These are phyloP conservation scores for Coemansia aciculifera DNA, from an alignment of 192 early-diverging fungal genomes.

Conservation along the genomic window DNA sequence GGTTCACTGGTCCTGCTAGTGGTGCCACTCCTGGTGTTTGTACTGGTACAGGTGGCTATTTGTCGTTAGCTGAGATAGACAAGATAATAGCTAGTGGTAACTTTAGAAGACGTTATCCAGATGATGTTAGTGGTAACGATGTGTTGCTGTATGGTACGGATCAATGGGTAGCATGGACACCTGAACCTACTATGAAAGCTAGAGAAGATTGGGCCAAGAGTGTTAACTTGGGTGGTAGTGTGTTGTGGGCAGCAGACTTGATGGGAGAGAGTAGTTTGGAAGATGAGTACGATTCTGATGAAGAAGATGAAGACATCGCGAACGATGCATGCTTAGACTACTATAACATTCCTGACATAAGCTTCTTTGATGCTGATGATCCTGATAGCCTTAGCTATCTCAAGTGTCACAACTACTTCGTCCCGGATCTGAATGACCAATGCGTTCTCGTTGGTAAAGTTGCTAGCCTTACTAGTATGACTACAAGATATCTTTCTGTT, in stretches of 20 bases:
- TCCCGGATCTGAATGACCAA: too few species aligned
- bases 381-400: too few species aligned
- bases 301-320: too few species aligned
- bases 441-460: too few species aligned
- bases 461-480: too few species aligned
- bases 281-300: too few species aligned
- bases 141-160: conserved; percentile 15
- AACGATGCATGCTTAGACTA: too few species aligned
- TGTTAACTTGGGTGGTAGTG: conserved; percentile 20
- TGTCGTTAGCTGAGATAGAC: conserved; percentile 16
- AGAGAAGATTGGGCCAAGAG: conserved; percentile 7
- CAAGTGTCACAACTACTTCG: too few species aligned
- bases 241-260: conserved; percentile 23
- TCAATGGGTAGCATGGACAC: conserved; percentile 26
- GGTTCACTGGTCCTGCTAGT: conserved; percentile 19
- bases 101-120: conserved; percentile 9
- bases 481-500: too few species aligned
- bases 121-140: conserved; percentile 12
- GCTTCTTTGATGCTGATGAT: too few species aligned
- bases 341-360: too few species aligned
- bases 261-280: neutral
- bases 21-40: conserved; percentile 23
- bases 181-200: neutral
- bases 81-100: too few species aligned
- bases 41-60: conserved; percentile 15